These are phyloP conservation scores for Aspergillus sp. DNA, from an alignment of 2,329 filamentous ascomycete genomes.

Conservation along the genomic window DNA sequence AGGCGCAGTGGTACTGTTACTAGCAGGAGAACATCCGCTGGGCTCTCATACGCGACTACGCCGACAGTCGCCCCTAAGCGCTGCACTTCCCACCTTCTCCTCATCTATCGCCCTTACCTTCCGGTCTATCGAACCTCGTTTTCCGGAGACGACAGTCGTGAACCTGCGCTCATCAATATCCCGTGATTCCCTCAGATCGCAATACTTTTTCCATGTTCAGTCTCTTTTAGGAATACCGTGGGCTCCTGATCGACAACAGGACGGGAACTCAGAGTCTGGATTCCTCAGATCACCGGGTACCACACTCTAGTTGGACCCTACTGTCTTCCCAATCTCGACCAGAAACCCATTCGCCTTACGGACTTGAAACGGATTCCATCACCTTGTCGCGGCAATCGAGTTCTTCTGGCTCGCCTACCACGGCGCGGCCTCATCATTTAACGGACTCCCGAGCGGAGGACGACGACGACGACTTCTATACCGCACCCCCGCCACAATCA, in stretches of 20 bases:
- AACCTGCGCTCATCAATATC: no score
- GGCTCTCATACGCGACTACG: no score
- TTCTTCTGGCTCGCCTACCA: conserved; percentile 34
- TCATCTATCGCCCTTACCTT: conserved; percentile 8
- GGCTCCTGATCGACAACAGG: no score
- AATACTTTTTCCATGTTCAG: no score
- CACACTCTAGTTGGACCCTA: background rate
- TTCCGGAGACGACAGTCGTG: no score
- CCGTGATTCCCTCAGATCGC: no score
- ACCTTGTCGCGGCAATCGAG: conserved; percentile 30
- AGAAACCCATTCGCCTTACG: background rate
- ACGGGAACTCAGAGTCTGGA: background rate
- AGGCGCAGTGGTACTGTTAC: no score
- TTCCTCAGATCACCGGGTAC: conserved; percentile 1
- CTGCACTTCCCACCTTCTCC: conserved; percentile 3
- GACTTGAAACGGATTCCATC: conserved; percentile 10
- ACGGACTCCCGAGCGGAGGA: conserved; percentile 37
- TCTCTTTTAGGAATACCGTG: no score
- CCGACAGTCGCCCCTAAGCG: no score
- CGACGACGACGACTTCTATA: conserved; percentile 33
- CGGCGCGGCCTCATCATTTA: conserved; percentile 38
- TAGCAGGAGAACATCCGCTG: no score
- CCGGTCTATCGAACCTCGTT: background rate
- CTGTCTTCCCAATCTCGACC: no score
- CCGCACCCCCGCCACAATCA: conserved; percentile 34